Base-by-base conservation (phyloP, 345 rosid species). In the Brassica nigra region DNA sequence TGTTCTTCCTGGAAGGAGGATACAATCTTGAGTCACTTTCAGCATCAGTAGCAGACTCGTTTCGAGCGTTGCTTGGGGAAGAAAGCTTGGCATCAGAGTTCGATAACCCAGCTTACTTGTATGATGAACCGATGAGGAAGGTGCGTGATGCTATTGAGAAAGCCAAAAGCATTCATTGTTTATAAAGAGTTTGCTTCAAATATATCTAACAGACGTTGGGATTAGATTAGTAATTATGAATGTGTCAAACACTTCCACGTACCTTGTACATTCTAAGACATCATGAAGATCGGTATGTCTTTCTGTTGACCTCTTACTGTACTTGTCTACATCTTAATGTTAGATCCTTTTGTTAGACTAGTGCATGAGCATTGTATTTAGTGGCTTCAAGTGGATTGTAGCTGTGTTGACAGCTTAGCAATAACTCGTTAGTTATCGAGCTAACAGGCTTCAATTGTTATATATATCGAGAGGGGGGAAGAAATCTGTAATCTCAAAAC, bases 1-100 rank as follows among this genome's bases (percentile, higher is more conserved):
- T 92, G 54, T 95, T 92, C 77, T 95, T 91, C 89, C 80, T 91
- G 83, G 99, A 95, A 83, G 99, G 99, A 55, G 99, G 99, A 30
- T 90, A 92, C 88, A 95, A 95, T 82, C 97, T 92, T 58, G 81
- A 89, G 15, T 89, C 99, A 16, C 92, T 95, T 65, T 91, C 99
- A 5, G 75, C 91, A 65, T 92, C 99, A 0, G 97, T 92, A 37
- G 88, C 94, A 2, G 99, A 92, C 78, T 86, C 92, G 10, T 95
- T 95, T 79, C 86, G 92, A 3, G 97, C 97, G 30, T 88, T 95
- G 73, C 88, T 92, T 0, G 97, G 92, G 6, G 99, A 95, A 77
- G 78, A 82, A 20, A 95, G 97, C 37, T 79, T 84, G 83, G 97
- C 99, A 8, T 75, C 86, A 0, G 87, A 86, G 86, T 92, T 95